Evolutionary conservation across 83 land plant species (phyloP).

Genomic region (Larix sibirica): DNA sequence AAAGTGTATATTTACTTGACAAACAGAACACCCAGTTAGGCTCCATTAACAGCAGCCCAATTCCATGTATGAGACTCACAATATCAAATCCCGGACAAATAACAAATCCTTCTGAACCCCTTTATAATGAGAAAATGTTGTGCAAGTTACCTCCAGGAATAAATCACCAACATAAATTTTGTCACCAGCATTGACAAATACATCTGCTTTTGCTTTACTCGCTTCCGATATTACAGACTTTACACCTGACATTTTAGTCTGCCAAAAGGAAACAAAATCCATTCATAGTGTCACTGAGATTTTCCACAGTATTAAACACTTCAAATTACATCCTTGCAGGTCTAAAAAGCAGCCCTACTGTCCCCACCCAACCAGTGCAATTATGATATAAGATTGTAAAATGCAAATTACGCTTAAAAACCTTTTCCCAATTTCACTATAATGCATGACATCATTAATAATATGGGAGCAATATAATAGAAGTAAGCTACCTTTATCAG

Average conservation of each 20-base stretch:
- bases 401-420: too few relatives aligned
- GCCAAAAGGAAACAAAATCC: conserved; percentile 6
- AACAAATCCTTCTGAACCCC: too few relatives aligned
- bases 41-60: background rate
- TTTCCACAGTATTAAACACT: background rate
- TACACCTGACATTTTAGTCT: conserved; percentile 73
- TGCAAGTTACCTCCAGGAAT: conserved; percentile 72
- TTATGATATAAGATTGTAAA: too few relatives aligned
- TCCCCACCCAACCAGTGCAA: background rate
- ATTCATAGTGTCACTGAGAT: background rate
- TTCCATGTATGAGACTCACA: too few relatives aligned
- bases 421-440: too few relatives aligned
- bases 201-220: conserved; percentile 80
- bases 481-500: conserved; percentile 59
- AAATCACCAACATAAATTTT: conserved; percentile 76
- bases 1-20: background rate
- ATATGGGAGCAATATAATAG: background rate
- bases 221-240: conserved; percentile 85
- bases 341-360: background rate
- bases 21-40: background rate
- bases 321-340: background rate
- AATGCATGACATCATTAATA: background rate
- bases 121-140: background rate
- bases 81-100: too few relatives aligned
- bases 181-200: conserved; percentile 71